These are phyloP conservation scores for Cynanchum wilfordii DNA, from an alignment of 257 asterid genomes.

Conservation along the genomic window DNA sequence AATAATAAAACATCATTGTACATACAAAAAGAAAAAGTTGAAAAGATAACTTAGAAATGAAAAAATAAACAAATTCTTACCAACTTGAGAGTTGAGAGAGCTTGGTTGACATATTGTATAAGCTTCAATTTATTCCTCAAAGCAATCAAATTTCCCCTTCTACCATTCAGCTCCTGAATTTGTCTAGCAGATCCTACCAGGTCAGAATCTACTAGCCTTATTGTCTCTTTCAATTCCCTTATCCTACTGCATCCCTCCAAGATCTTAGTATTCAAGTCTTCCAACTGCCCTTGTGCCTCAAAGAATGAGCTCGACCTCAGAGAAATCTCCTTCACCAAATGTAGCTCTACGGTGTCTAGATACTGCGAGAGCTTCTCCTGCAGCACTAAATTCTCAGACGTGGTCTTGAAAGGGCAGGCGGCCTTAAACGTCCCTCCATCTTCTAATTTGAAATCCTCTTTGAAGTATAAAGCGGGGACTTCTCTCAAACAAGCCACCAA, in stretches of 20 bases:
- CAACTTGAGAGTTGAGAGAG: slow-evolving; percentile 81
- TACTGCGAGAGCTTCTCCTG: slow-evolving; percentile 95
- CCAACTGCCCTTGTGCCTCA: slow-evolving; percentile 95
- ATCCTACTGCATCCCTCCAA: slow-evolving; percentile 76
- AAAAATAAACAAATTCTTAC: slow-evolving; percentile 33
- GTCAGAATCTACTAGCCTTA: slow-evolving; percentile 65
- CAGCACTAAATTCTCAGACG: slow-evolving; percentile 68
- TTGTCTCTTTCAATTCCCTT: slow-evolving; percentile 83
- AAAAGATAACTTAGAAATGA: not conserved
- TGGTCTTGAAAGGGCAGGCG: slow-evolving; percentile 81
- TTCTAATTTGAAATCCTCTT: slow-evolving; percentile 85
- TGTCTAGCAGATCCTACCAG: slow-evolving; percentile 84
- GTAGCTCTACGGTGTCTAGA: slow-evolving; percentile 94
- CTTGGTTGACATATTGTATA: slow-evolving; percentile 88
- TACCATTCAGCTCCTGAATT: slow-evolving; percentile 68
- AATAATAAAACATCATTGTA: not conserved
- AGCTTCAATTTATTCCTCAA: slow-evolving; percentile 76
- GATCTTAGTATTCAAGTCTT: slow-evolving; percentile 70
- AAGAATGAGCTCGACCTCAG: slow-evolving; percentile 81
- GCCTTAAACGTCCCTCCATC: slow-evolving; percentile 86
- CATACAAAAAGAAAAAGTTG: not conserved
- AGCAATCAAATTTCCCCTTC: slow-evolving; percentile 55
- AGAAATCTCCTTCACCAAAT: slow-evolving; percentile 92
- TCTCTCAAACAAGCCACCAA: slow-evolving; percentile 92
- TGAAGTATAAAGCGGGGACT: slow-evolving; percentile 84